Percentiles rank a stretch among this genome's conserved stretches.
These are phyloP conservation scores for Hamamelis virginiana DNA, from an alignment of 164 flowering plant species.

Conservation along the genomic window DNA sequence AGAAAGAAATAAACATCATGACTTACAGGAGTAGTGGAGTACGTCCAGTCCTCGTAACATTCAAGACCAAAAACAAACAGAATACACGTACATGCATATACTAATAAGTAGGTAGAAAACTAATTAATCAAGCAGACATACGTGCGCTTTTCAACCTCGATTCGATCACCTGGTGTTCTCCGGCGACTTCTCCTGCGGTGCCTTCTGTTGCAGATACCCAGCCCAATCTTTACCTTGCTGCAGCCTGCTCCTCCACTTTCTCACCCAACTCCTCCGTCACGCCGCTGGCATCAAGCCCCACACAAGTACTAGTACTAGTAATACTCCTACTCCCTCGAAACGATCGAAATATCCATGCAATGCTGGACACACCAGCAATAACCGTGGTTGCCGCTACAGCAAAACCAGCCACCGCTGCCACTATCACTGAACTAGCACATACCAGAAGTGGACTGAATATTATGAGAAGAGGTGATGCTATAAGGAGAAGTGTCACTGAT, in stretches of 20 bases:
- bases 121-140: no score
- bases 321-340: background rate
- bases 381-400: conserved; percentile 20
- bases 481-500: conserved; percentile 18
- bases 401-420: conserved; percentile 20
- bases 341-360: conserved; percentile 18
- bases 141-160: no score
- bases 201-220: conserved; percentile 10
- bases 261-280: conserved; percentile 11
- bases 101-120: no score
- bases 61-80: no score
- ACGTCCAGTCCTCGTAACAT: no score
- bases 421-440: conserved; percentile 10
- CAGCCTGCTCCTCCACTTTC: no score
- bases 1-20: no score
- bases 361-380: conserved; percentile 18
- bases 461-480: conserved; percentile 30
- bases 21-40: no score
- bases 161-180: no score
- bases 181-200: background rate
- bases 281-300: background rate
- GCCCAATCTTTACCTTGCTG: conserved; percentile 6
- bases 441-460: conserved; percentile 33
- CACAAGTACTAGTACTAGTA: background rate
- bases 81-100: no score